These are phyloP conservation scores for Botryosphaeria agaves DNA, from an alignment of 2,329 filamentous ascomycete genomes.

Conservation along the genomic window DNA sequence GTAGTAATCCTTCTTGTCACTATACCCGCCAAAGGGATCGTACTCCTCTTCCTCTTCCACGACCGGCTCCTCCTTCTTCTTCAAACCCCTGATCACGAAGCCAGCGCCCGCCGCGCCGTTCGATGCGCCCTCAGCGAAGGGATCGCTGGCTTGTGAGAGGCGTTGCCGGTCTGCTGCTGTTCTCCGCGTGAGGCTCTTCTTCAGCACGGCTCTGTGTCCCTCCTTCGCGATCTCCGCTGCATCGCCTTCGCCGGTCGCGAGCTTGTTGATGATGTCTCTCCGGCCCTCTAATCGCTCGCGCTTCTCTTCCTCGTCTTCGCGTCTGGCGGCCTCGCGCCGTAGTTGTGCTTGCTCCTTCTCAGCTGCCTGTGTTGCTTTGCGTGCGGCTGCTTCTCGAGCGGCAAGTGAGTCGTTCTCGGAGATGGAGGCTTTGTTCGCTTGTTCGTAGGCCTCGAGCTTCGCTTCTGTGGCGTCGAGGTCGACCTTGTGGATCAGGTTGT, in stretches of 20 bases:
- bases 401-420: constrained; percentile 30
- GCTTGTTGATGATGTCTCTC: constrained; percentile 51
- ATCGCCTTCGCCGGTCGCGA: constrained; percentile 46
- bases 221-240: constrained; percentile 38
- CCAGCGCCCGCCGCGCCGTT: constrained; percentile 16
- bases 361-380: constrained; percentile 30
- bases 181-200: constrained; percentile 51
- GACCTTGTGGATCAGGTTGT: constrained; percentile 62
- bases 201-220: constrained; percentile 43
- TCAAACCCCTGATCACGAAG: constrained; percentile 62
- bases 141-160: constrained; percentile 15
- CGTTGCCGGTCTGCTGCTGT: constrained; percentile 23
- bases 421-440: constrained; percentile 47
- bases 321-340: constrained; percentile 42
- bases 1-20: constrained; percentile 49
- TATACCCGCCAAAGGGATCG: constrained; percentile 70
- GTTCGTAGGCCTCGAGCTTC: constrained; percentile 51
- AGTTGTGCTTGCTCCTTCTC: constrained; percentile 50
- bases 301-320: constrained; percentile 56
- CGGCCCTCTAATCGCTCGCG: constrained; percentile 43
- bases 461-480: constrained; percentile 47
- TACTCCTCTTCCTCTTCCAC: constrained; percentile 57
- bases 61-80: constrained; percentile 40
- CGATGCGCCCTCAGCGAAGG: constrained; percentile 9
- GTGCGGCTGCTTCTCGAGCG: constrained; percentile 27